These are phyloP conservation scores for Fusarium sp. DNA, from an alignment of 2,329 filamentous ascomycete genomes.

Conservation along the genomic window DNA sequence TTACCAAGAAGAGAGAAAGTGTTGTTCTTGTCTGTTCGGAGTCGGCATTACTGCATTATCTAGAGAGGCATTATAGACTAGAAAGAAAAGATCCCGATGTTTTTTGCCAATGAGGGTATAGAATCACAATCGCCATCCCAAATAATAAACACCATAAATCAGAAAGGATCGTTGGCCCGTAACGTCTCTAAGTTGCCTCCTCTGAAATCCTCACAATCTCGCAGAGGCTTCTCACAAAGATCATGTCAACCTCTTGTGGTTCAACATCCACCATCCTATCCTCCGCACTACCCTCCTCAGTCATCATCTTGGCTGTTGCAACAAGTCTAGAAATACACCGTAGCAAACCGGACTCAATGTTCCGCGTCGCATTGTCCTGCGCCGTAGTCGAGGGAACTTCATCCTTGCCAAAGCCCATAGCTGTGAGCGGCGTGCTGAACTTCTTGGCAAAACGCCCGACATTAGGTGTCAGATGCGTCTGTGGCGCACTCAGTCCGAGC, in stretches of 20 bases:
- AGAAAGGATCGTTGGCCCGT: conserved; percentile 1
- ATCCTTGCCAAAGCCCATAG: conserved; percentile 41
- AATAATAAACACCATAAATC: not conserved
- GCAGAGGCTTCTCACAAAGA: conserved; percentile 53
- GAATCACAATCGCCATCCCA: conserved; percentile 24
- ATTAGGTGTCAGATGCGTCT: conserved; percentile 28
- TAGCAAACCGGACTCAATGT: conserved; percentile 59
- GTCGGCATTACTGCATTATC: conserved; percentile 33
- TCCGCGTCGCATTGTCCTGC: conserved; percentile 50
- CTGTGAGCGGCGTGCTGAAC: conserved; percentile 40
- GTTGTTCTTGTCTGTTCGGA: conserved; percentile 3
- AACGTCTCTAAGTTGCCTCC: conserved; percentile 34
- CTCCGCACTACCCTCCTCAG: conserved; percentile 43
- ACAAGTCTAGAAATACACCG: conserved; percentile 61
- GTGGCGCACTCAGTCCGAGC: conserved; percentile 54
- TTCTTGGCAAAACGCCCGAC: conserved; percentile 41
- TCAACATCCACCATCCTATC: conserved; percentile 46
- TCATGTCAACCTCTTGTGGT: conserved; percentile 47
- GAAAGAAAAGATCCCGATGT: conserved; percentile 8
- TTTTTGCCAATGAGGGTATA: conserved; percentile 41
- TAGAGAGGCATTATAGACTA: conserved; percentile 18
- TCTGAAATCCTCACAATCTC: conserved; percentile 54
- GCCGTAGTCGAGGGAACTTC: conserved; percentile 39
- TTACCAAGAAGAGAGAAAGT: not conserved
- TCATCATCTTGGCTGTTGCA: conserved; percentile 55